These are phyloP conservation scores for Phytophthora foliorum DNA, from an alignment of 352 stramenopile species.

Conservation along the genomic window DNA sequence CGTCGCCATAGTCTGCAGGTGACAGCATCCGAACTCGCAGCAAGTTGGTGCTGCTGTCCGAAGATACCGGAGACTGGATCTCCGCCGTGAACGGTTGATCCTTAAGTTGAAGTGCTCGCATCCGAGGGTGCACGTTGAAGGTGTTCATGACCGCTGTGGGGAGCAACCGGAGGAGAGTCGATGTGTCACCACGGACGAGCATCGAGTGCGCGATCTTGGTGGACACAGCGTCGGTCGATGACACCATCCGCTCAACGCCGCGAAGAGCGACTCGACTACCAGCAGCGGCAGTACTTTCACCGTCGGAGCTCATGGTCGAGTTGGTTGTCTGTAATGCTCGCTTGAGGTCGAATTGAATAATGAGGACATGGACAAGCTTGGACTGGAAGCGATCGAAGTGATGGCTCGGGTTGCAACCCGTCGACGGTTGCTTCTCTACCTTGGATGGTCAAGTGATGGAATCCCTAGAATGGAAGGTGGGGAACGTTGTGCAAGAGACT, in stretches of 20 bases:
- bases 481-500: conserved; percentile 17
- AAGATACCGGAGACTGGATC: conserved; percentile 45
- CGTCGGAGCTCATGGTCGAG: conserved; percentile 30
- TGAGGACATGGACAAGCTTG: conserved; percentile 3
- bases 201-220: conserved; percentile 52
- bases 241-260: conserved; percentile 48
- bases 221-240: conserved; percentile 31
- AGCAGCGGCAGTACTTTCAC: conserved; percentile 4
- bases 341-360: conserved; percentile 24
- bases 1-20: conserved; percentile 38
- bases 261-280: conserved; percentile 43
- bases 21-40: conserved; percentile 27
- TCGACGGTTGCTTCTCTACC: conserved; percentile 2
- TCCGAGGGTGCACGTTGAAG: conserved; percentile 60
- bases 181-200: conserved; percentile 36
- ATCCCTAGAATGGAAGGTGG: conserved; percentile 7
- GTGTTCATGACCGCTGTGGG: conserved; percentile 42
- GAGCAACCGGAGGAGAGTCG: conserved; percentile 37
- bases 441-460: conserved; percentile 19
- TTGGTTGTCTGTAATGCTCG: conserved; percentile 14
- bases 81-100: conserved; percentile 44
- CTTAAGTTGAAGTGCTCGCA: conserved; percentile 51
- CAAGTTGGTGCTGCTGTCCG: conserved; percentile 33
- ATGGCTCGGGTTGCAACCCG: conserved; percentile 22
- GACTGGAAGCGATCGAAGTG: conserved; percentile 5